Base-by-base conservation (phyloP, 2,329 filamentous ascomycete genomes). In the Pseudogymnoascus sp. region DNA sequence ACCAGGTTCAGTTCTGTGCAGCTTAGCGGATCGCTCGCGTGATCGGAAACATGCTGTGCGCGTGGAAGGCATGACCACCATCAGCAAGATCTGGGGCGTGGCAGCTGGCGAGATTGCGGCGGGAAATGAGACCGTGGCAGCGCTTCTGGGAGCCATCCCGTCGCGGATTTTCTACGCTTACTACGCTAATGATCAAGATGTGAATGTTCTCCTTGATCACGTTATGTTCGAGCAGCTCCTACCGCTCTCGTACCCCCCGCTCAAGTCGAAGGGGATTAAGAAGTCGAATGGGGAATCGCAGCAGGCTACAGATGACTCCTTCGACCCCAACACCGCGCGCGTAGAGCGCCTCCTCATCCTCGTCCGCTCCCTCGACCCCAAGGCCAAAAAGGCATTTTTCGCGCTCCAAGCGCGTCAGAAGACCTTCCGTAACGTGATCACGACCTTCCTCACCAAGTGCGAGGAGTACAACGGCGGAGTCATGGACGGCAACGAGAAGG, bases 31-130 rank as follows among this genome's bases (percentile, higher is more conserved):
- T 70, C 85, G 94, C 65, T 91, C 90, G 66, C 91, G 92, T 68
- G 95, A 99, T 75, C 87, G 88, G 64, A 93, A 88, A 71, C 84
- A 87, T 11, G 79, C 84, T 41, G 90, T 99, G 9, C 89, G 93
- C 62, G 85, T 89, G 39, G 90, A 93, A 68, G 92, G 91, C 24
- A 96, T 96, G 84, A 87, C 86, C 59, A 80, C 95, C 7, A 78
- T 97, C 1, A 90, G 85, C 9, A 90, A 87, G 64, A 86, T 97
- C 29, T 99, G 94, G 94, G 92, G 90, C n/a, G 92, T 95, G 15
- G 93, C 90, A 10, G 85, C 87, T 15, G 90, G 91, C 15, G 92
- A 96, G 68, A 89, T 99, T 68, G 86, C 90, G 24, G 84, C 88
- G 60, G 90, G 90, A 11, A 88, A 93, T 68, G 90, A 96, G 67